Conservation (phyloP, 2,329 filamentous ascomycete genomes). For the Pyrenochaeta sp. region DNA sequence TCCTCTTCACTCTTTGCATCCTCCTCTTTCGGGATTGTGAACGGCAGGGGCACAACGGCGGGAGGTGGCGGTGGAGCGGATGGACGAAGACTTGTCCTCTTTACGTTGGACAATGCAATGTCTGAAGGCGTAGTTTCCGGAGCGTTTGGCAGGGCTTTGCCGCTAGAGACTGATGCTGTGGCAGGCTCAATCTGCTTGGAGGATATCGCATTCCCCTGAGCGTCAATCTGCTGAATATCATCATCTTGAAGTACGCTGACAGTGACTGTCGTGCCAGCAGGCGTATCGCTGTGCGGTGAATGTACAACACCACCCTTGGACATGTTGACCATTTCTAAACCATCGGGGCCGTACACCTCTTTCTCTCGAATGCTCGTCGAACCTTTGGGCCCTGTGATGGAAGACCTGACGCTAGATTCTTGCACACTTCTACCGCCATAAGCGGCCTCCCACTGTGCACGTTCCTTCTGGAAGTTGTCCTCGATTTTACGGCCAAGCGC, state of each 20-base stretch:
- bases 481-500: conserved; percentile 74
- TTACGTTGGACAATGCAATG: conserved; percentile 2
- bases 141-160: conserved; percentile 9
- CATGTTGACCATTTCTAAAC: conserved; percentile 66
- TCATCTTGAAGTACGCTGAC: conserved; percentile 65
- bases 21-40: conserved; percentile 63
- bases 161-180: background rate
- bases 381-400: conserved; percentile 43
- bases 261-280: conserved; percentile 57
- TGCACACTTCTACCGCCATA: conserved; percentile 70
- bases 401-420: conserved; percentile 62
- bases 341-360: conserved; percentile 54
- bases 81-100: conserved; percentile 31
- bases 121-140: conserved; percentile 3
- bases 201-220: conserved; percentile 35
- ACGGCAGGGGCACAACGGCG: conserved; percentile 71
- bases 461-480: conserved; percentile 67
- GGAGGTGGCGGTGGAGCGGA: conserved; percentile 57
- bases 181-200: conserved; percentile 6
- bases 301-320: conserved; percentile 55
- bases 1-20: conserved; percentile 58
- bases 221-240: conserved; percentile 44
- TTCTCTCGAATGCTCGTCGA: conserved; percentile 44
- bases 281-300: conserved; percentile 39
- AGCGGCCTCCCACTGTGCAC: conserved; percentile 76